Evolutionary conservation across 2,329 filamentous ascomycete genomes (phyloP).

Genomic region (Paraphaeosphaeria minitans): DNA sequence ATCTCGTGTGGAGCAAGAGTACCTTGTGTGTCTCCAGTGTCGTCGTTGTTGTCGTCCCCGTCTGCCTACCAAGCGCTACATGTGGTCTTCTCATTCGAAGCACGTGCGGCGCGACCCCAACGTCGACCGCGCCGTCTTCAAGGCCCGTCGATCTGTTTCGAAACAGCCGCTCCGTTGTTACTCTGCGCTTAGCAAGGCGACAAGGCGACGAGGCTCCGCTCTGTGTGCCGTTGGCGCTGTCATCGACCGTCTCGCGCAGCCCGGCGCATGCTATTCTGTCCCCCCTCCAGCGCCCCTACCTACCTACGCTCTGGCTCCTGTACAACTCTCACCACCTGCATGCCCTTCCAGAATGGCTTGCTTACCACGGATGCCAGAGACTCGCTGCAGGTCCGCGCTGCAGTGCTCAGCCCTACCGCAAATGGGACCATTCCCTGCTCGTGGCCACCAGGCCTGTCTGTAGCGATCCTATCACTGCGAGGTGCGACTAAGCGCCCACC

Average conservation of each 20-base stretch:
- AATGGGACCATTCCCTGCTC: slow-evolving; percentile 31
- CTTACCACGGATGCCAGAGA: slow-evolving; percentile 11
- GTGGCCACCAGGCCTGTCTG: slow-evolving; percentile 32
- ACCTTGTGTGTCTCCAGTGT: slow-evolving; percentile 5
- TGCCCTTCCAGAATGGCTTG: slow-evolving; percentile 12
- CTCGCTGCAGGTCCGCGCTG: slow-evolving; percentile 27
- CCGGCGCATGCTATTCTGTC: background rate
- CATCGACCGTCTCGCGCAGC: background rate
- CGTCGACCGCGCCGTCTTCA: slow-evolving; percentile 8
- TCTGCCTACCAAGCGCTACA: slow-evolving; percentile 6
- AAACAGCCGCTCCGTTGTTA: slow-evolving; percentile 7
- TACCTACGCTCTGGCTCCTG: slow-evolving; percentile 3
- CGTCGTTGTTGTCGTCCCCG: background rate
- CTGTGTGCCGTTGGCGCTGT: background rate
- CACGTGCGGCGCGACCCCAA: slow-evolving; percentile 10
- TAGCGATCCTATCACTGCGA: slow-evolving; percentile 34
- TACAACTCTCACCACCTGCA: slow-evolving; percentile 1
- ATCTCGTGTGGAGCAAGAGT: background rate
- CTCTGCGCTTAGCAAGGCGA: slow-evolving; percentile 1
- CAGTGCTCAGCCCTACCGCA: slow-evolving; percentile 38
- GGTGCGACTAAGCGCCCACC: slow-evolving; percentile 28
- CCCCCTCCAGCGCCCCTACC: background rate
- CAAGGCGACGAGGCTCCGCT: slow-evolving; percentile 5
- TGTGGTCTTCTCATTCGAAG: slow-evolving; percentile 6
- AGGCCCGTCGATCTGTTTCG: slow-evolving; percentile 8